Evolutionary conservation across 495 filamentous ascomycete genomes (phyloP).

Genomic region (Penicillium longicatenatum): DNA sequence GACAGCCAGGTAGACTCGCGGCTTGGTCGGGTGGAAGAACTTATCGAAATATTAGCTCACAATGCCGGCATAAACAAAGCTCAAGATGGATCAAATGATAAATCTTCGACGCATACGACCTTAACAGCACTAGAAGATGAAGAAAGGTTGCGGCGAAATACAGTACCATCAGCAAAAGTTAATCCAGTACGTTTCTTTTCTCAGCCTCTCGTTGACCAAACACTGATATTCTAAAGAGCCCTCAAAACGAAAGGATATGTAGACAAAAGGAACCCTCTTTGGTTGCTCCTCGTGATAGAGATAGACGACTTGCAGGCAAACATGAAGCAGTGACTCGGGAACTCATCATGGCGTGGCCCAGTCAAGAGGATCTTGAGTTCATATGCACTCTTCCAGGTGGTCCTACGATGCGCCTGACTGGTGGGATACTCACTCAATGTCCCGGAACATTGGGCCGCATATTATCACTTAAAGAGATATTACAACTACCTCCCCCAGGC

Average conservation of each 20-base stretch:
- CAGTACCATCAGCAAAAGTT: neutral
- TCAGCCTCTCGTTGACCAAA: neutral
- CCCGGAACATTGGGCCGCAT: conserved; percentile 11
- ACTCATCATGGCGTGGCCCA: conserved; percentile 42
- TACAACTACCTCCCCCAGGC: conserved; percentile 34
- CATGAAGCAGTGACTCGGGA: conserved; percentile 25
- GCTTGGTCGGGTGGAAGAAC: conserved; percentile 31
- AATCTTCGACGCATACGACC: neutral
- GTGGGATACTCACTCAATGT: conserved; percentile 28
- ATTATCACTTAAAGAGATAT: conserved; percentile 28
- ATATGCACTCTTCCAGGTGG: conserved; percentile 33
- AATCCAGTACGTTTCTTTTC: neutral
- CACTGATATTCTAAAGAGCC: neutral
- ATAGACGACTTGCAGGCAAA: conserved; percentile 10
- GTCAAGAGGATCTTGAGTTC: conserved; percentile 33
- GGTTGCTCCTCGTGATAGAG: neutral
- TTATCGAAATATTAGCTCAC: conserved; percentile 29
- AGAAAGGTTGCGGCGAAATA: neutral
- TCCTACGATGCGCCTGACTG: conserved; percentile 27
- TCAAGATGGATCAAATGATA: neutral
- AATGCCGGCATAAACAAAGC: neutral
- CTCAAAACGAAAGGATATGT: neutral
- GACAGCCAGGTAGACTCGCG: conserved; percentile 21
- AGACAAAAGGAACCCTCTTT: neutral
- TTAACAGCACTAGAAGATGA: neutral